phyloP scores from a whole-genome alignment of 768 basidiomycete genomes.

The button mushroom (Agaricus bisporus) region DNA sequence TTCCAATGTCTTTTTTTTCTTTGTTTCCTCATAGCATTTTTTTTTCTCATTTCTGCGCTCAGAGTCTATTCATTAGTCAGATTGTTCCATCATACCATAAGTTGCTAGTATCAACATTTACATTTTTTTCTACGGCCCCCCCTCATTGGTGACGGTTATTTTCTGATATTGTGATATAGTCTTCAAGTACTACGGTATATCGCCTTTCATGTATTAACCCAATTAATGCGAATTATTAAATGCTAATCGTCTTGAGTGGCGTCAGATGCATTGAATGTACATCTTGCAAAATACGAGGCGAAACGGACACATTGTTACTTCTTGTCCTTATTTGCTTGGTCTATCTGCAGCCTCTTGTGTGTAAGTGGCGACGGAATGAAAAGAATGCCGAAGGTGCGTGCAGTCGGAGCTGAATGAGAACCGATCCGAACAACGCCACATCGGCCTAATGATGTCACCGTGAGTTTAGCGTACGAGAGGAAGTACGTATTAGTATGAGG shows the following conservation, averaged over 20 bases:
- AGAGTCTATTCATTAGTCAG: constrained; percentile 6
- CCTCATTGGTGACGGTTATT: constrained; percentile 4
- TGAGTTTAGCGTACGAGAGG: too few relatives aligned
- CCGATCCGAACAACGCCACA: too few relatives aligned
- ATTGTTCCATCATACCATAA: constrained; percentile 2
- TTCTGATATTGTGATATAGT: constrained; percentile 4
- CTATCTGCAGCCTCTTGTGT: not conserved
- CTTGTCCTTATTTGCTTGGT: too few relatives aligned
- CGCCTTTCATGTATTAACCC: constrained; percentile 4
- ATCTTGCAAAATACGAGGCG: not conserved
- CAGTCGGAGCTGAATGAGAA: too few relatives aligned
- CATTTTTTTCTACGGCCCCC: constrained; percentile 10
- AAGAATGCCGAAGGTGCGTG: too few relatives aligned
- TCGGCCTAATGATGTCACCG: too few relatives aligned
- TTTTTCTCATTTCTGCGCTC: constrained; percentile 4
- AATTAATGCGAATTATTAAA: constrained; percentile 1
- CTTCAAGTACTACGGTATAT: not conserved
- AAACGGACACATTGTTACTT: not conserved
- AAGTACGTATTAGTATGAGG: too few relatives aligned
- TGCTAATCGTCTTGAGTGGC: constrained; percentile 1
- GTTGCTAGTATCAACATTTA: constrained; percentile 12
- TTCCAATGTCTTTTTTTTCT: constrained; percentile 20
- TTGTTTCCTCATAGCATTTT: not conserved
- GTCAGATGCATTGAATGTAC: not conserved
- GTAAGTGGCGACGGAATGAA: not conserved